Percentiles rank a stretch among this genome's conserved stretches.
These are phyloP conservation scores for Alternaria rosae DNA, from an alignment of 2,329 filamentous ascomycete species.

Conservation along the genomic window DNA sequence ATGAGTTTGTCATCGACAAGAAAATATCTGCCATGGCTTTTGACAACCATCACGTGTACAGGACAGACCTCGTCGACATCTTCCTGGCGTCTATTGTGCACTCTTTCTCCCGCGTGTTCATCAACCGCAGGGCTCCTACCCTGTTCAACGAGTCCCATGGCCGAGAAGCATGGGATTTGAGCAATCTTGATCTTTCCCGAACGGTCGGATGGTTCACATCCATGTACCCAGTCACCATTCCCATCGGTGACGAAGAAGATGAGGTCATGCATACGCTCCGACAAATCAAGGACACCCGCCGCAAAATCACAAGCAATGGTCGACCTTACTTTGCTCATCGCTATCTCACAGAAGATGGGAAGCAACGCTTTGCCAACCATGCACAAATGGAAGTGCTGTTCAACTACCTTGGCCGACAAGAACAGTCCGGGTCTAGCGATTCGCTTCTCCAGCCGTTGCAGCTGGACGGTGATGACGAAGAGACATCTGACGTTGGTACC, in stretches of 20 bases:
- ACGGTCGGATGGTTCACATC: constrained; percentile 70
- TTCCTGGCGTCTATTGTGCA: constrained; percentile 63
- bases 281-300: constrained; percentile 62
- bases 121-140: constrained; percentile 59
- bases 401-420: constrained; percentile 61
- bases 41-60: constrained; percentile 53
- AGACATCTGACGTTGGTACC: constrained; percentile 37
- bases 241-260: constrained; percentile 54
- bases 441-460: constrained; percentile 54
- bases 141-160: constrained; percentile 55
- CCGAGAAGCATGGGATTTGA: constrained; percentile 51
- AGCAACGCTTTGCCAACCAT: constrained; percentile 45
- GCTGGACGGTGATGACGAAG: constrained; percentile 34
- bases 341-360: constrained; percentile 40
- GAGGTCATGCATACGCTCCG: constrained; percentile 62
- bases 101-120: constrained; percentile 64
- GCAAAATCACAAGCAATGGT: constrained; percentile 55
- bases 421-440: constrained; percentile 57
- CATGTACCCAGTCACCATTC: constrained; percentile 59
- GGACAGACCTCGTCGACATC: constrained; percentile 62
- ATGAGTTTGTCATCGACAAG: constrained; percentile 34
- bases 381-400: constrained; percentile 67
- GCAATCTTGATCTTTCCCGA: constrained; percentile 60
- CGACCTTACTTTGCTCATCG: constrained; percentile 58
- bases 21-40: constrained; percentile 31